phyloP scores from a whole-genome alignment of 495 filamentous ascomycete genomes.

The Neurospora sp. region DNA sequence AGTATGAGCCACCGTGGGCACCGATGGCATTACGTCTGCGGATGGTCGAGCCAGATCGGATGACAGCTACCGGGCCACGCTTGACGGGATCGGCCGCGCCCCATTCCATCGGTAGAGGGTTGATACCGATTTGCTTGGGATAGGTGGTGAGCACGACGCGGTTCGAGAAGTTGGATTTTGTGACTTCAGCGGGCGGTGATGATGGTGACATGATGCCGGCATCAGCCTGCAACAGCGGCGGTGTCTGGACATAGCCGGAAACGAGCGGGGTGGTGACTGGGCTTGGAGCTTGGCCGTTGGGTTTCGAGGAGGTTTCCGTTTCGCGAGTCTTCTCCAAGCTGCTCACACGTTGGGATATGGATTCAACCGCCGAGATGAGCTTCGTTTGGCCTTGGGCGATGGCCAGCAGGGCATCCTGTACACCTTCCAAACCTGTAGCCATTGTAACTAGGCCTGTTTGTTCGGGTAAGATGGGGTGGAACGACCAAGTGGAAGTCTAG shows the following conservation, averaged over 20 bases:
- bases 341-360: conserved; percentile 47
- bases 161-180: conserved; percentile 22
- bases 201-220: conserved; percentile 21
- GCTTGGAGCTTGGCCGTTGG: background rate
- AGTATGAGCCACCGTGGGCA: conserved; percentile 95
- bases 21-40: conserved; percentile 72
- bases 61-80: conserved; percentile 87
- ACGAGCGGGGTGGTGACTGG: conserved; percentile 13
- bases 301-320: background rate
- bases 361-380: conserved; percentile 52
- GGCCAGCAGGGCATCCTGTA: conserved; percentile 40
- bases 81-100: conserved; percentile 62
- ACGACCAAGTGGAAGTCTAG: background rate
- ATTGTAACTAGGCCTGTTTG: background rate
- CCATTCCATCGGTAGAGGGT: conserved; percentile 83
- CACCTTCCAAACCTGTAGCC: conserved; percentile 33
- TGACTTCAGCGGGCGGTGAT: conserved; percentile 7
- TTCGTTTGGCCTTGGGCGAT: conserved; percentile 48
- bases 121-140: conserved; percentile 86
- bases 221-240: conserved; percentile 20
- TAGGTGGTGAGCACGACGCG: conserved; percentile 64
- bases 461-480: background rate
- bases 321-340: conserved; percentile 13
- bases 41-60: conserved; percentile 62
- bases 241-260: conserved; percentile 12